A percentile compares a stretch with the other conserved stretches of the same genome.
phyloP scores from a whole-genome alignment of 495 filamentous ascomycete species.

The Aspergillus biplanus region DNA sequence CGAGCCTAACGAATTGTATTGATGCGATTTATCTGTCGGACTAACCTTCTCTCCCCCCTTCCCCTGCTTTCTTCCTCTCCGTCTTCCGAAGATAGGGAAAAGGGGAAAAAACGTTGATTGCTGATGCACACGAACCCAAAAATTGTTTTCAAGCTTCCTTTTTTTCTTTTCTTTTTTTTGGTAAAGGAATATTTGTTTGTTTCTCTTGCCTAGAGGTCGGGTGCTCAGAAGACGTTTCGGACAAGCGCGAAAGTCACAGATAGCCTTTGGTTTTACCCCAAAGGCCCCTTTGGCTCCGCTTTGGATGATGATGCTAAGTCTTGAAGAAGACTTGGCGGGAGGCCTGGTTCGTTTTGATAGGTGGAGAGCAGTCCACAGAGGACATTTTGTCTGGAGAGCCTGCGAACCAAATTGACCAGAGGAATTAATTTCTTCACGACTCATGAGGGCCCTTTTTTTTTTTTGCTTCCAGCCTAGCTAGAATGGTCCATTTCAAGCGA shows the following conservation, averaged over 20 bases:
- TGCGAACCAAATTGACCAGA: not conserved
- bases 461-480: not conserved
- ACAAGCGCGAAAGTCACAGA: not conserved
- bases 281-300: not conserved
- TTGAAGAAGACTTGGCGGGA: not conserved
- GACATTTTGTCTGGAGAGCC: not conserved
- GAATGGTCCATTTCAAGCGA: slow-evolving; percentile 6
- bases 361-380: not conserved
- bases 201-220: not conserved
- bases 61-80: no score
- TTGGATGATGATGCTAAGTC: not conserved
- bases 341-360: not conserved
- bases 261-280: not conserved
- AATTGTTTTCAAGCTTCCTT: no score
- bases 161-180: no score
- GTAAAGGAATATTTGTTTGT: no score
- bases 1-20: not conserved
- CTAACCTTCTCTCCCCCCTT: no score
- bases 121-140: no score
- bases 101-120: no score
- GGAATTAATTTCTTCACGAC: not conserved
- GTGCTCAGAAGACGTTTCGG: not conserved
- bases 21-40: not conserved
- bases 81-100: no score
- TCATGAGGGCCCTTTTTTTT: not conserved